Evolutionary conservation across 2,329 filamentous ascomycete species (phyloP).

Genomic region (Beauveria bassiana): DNA sequence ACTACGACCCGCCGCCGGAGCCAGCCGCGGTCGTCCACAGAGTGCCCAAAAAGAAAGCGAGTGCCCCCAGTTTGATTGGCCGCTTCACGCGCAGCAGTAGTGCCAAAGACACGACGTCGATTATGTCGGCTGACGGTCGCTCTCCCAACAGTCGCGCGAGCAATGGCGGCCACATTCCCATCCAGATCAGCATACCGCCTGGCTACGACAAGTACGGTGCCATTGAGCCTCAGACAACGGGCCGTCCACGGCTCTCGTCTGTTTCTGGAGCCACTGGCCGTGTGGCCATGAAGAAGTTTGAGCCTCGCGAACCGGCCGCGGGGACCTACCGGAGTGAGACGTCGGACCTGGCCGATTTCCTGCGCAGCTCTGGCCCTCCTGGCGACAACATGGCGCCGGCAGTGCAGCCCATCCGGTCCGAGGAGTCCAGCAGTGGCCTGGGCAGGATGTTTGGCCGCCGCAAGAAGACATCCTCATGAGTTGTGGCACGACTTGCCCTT

Average conservation of each 20-base stretch:
- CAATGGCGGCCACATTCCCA: conserved; percentile 40
- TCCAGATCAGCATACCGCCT: conserved; percentile 42
- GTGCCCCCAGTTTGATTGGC: conserved; percentile 53
- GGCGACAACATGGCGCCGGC: conserved; percentile 24
- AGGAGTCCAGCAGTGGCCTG: conserved; percentile 33
- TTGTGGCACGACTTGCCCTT: not conserved
- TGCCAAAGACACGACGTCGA: conserved; percentile 20
- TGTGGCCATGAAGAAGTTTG: conserved; percentile 49
- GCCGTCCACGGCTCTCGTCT: conserved; percentile 17
- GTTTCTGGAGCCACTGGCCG: conserved; percentile 26
- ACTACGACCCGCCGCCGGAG: conserved; percentile 56
- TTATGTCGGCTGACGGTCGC: conserved; percentile 22
- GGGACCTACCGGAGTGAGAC: conserved; percentile 44
- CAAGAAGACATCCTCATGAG: conserved; percentile 35
- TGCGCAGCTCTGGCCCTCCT: conserved; percentile 61
- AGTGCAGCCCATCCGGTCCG: conserved; percentile 22
- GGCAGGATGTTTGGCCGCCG: conserved; percentile 42
- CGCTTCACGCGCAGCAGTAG: conserved; percentile 40
- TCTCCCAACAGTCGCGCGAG: conserved; percentile 34
- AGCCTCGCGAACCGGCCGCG: conserved; percentile 43
- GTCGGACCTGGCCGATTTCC: conserved; percentile 64
- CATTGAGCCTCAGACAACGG: conserved; percentile 16
- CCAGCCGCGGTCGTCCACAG: conserved; percentile 30
- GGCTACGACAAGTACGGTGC: conserved; percentile 36
- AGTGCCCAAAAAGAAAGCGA: conserved; percentile 55